Evolutionary conservation across 2,329 filamentous ascomycete species (phyloP).

Genomic region (Neonectria neomacrospora): DNA sequence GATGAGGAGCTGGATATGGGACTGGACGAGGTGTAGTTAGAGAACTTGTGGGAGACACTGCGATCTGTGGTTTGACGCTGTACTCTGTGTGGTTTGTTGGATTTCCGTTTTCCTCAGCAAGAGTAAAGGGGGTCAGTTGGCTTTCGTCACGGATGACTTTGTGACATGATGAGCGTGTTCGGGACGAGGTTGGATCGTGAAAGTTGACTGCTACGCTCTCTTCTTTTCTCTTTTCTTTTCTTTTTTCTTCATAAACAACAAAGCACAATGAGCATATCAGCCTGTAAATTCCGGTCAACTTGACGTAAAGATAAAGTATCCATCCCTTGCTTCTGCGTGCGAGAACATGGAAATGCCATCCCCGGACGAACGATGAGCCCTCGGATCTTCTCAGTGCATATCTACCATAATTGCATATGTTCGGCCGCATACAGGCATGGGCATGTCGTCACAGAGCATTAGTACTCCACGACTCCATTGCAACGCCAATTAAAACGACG

Average conservation of each 20-base stretch:
- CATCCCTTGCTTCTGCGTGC: background rate
- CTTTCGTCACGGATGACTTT: background rate
- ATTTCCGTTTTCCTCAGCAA: background rate
- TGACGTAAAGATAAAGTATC: background rate
- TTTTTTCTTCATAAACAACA: background rate
- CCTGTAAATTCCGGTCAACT: background rate
- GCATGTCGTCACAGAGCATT: background rate
- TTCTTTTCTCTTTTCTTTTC: too few species aligned
- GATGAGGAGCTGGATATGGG: background rate
- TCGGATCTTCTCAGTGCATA: background rate
- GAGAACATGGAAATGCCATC: background rate
- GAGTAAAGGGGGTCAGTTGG: background rate
- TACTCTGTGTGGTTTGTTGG: background rate
- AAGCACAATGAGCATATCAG: background rate
- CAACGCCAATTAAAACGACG: slow-evolving; percentile 39
- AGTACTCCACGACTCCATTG: slow-evolving; percentile 10
- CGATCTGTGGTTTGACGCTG: background rate
- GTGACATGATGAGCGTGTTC: background rate
- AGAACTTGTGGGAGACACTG: background rate
- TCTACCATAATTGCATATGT: background rate
- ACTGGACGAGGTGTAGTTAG: background rate
- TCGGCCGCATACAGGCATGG: background rate
- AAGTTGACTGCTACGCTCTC: background rate
- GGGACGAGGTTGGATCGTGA: background rate
- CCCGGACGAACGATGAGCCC: background rate